These are phyloP conservation scores for Rubus parviflorus DNA, from an alignment of 306 rosid species.

Conservation along the genomic window DNA sequence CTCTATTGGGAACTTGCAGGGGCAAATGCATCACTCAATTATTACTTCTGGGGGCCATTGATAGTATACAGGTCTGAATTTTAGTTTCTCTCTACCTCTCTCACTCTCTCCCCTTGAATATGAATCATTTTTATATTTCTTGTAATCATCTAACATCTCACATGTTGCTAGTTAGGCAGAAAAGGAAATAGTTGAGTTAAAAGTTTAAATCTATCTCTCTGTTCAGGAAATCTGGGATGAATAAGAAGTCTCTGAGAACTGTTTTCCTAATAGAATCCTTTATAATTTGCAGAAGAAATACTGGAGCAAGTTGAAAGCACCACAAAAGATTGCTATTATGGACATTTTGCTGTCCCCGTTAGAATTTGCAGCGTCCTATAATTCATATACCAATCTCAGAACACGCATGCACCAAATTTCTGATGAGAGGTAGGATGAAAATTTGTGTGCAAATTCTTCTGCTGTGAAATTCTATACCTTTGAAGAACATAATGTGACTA, in stretches of 20 bases:
- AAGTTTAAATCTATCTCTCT: not conserved
- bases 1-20: slow-evolving; percentile 73
- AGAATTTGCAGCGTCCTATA: slow-evolving; percentile 92
- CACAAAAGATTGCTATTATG: slow-evolving; percentile 75
- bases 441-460: slow-evolving; percentile 7
- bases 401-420: slow-evolving; percentile 85
- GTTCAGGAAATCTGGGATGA: not conserved
- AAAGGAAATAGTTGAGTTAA: too few species aligned
- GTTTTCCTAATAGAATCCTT: slow-evolving; percentile 25
- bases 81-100: not conserved
- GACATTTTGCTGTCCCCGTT: slow-evolving; percentile 77
- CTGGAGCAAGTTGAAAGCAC: slow-evolving; percentile 76
- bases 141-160: not conserved
- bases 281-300: slow-evolving; percentile 77
- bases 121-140: not conserved
- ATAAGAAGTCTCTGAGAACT: slow-evolving; percentile 5
- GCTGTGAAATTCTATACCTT: slow-evolving; percentile 22
- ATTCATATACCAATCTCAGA: slow-evolving; percentile 81
- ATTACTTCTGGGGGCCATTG: slow-evolving; percentile 82
- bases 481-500: slow-evolving; percentile 20
- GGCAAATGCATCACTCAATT: slow-evolving; percentile 93
- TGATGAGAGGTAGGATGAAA: slow-evolving; percentile 65
- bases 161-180: not conserved
- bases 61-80: slow-evolving; percentile 86
- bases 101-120: slow-evolving; percentile 5